Percentiles rank a stretch among this genome's conserved stretches.
Evolutionary conservation across 2,329 filamentous ascomycete species (phyloP).

Genomic region (Penicillium capsulatum): DNA sequence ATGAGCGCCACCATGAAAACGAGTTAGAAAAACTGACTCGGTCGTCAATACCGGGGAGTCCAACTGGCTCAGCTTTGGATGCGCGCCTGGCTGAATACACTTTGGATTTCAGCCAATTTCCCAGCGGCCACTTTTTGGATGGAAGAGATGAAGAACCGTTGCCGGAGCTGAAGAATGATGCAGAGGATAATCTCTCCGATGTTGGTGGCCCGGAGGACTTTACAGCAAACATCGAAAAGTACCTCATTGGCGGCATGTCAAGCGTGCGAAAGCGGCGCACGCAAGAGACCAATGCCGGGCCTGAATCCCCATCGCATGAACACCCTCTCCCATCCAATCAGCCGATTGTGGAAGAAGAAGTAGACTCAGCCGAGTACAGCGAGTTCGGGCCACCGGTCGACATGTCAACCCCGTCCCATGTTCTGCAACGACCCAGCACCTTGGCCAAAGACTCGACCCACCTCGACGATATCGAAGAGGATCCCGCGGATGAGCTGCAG

Average conservation of each 20-base stretch:
- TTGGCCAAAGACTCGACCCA: constrained; percentile 31
- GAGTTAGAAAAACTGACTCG: constrained; percentile 10
- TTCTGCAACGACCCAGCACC: constrained; percentile 30
- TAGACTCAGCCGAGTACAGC: constrained; percentile 36
- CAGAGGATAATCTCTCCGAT: constrained; percentile 34
- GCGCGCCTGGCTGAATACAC: constrained; percentile 40
- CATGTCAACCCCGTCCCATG: constrained; percentile 43
- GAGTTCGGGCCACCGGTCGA: constrained; percentile 43
- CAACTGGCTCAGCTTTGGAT: constrained; percentile 34
- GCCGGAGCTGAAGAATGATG: constrained; percentile 24
- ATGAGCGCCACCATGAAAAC: constrained; percentile 11
- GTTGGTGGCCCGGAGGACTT: constrained; percentile 43
- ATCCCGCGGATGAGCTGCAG: constrained; percentile 24
- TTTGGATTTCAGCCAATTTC: constrained; percentile 38
- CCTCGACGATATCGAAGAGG: constrained; percentile 38
- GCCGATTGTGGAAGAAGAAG: constrained; percentile 29
- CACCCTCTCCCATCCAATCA: constrained; percentile 23
- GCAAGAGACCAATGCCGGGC: constrained; percentile 10
- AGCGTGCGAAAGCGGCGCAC: constrained; percentile 13
- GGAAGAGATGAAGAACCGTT: constrained; percentile 23
- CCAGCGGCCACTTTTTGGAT: constrained; percentile 24
- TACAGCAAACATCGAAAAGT: constrained; percentile 41
- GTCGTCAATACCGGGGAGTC: constrained; percentile 23
- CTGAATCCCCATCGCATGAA: constrained; percentile 13
- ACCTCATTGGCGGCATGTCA: constrained; percentile 30